Conservation (phyloP, 192 early-diverging fungal species). For the Phlyctochytrium planicorne region DNA sequence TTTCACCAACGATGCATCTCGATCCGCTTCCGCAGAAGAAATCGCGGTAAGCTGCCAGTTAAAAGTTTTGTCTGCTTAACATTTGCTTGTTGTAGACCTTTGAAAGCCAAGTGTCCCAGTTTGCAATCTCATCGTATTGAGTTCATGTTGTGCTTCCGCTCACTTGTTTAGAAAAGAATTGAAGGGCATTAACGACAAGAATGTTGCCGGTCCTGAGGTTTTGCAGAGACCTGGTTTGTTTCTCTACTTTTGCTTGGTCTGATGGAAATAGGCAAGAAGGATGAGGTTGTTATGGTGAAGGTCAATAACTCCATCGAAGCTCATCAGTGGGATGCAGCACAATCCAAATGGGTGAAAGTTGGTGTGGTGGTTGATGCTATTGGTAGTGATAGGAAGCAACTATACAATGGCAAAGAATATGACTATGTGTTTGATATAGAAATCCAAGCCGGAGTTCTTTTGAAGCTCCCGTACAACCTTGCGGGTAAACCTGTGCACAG, state of each 20-base stretch:
- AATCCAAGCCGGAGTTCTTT: conserved; percentile 76
- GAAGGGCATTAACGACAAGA: conserved; percentile 79
- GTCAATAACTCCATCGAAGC: conserved; percentile 74
- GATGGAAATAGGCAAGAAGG: conserved; percentile 56
- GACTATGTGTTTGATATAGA: conserved; percentile 99
- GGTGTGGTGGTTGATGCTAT: conserved; percentile 93
- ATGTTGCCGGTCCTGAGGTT: conserved; percentile 76
- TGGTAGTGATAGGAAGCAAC: conserved; percentile 71
- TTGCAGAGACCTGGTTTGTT: conserved; percentile 59
- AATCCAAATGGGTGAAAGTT: conserved; percentile 76
- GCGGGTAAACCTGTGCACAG: conserved; percentile 41
- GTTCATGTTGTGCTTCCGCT: too few species aligned
- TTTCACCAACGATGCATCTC: conserved; percentile 67
- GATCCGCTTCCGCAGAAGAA: conserved; percentile 51
- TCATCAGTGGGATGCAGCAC: conserved; percentile 76
- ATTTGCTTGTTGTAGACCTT: conserved; percentile 33
- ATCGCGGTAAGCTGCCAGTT: conserved; percentile 27
- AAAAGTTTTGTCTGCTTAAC: conserved; percentile 15
- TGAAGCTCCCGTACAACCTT: conserved; percentile 94
- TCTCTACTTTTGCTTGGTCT: conserved; percentile 5
- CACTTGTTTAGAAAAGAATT: too few species aligned
- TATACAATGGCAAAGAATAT: conserved; percentile 86
- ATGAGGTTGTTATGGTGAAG: conserved; percentile 89
- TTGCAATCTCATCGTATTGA: conserved; percentile 62
- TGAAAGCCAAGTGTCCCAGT: conserved; percentile 53